Conservation (phyloP, 306 rosid genomes). For the Cucurbita moschata region DNA sequence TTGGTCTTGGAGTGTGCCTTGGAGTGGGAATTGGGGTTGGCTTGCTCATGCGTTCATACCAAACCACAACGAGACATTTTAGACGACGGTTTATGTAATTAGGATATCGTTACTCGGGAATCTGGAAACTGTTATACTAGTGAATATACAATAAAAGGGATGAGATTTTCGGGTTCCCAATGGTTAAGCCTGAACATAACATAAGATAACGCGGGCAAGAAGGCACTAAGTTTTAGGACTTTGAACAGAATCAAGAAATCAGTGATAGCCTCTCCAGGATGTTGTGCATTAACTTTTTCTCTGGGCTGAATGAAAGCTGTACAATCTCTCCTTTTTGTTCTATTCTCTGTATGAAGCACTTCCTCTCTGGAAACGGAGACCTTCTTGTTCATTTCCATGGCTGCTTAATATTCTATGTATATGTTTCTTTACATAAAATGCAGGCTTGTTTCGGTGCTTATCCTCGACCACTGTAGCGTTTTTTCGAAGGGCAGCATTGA, state of each 20-base stretch:
- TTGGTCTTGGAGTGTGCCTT: constrained; percentile 87
- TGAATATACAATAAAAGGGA: background rate
- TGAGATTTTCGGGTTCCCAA: background rate
- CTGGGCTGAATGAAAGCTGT: constrained; percentile 31
- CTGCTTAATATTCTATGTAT: background rate
- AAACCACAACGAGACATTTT: constrained; percentile 68
- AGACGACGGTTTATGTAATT: constrained; percentile 53
- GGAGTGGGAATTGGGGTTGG: constrained; percentile 85
- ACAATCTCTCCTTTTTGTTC: constrained; percentile 19
- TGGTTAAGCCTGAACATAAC: background rate
- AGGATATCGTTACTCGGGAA: background rate
- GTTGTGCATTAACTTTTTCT: constrained; percentile 23
- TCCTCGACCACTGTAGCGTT: background rate
- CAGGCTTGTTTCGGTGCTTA: background rate
- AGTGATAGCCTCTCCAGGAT: constrained; percentile 6
- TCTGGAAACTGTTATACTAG: constrained; percentile 9
- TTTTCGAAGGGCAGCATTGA: background rate
- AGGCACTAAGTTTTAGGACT: constrained; percentile 2
- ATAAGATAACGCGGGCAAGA: background rate
- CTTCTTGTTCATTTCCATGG: too few species aligned
- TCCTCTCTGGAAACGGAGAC: too few species aligned
- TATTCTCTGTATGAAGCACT: background rate
- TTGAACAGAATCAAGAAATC: background rate
- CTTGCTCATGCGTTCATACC: constrained; percentile 86
- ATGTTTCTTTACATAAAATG: constrained; percentile 12